Evolutionary conservation across 176 grass and related monocot species (phyloP), one percentile per base, ranked within the genome.

Genomic region (Phragmites australis): DNA sequence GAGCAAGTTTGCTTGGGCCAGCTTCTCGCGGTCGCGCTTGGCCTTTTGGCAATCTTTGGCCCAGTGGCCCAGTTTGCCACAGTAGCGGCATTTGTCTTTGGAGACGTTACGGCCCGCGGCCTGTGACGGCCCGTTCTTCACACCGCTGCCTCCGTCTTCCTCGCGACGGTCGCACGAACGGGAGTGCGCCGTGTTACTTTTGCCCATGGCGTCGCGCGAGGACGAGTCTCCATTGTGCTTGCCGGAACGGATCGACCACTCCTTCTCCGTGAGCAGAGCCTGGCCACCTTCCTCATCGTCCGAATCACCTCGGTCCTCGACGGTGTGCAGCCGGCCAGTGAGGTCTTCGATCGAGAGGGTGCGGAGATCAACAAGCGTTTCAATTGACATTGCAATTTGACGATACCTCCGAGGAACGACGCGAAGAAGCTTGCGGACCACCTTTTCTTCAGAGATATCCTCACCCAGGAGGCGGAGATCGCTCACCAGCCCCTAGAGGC

Each of bases 381-480:
- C 68, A 18, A 70, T 49, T 2, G 68, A 70, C 2, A 70, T 47
- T 0, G 44, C 43, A 13, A 70, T 43, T 29, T 70, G 44, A 2
- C 1, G 12, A 8, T 49, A 49, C 14, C 25, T 6, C 0, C 2
- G 5, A 0, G 44, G 68, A 0, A 49, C 44, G 1, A 70, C 68
- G 0, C 1, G n/a, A 1, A 46, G 19, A 1, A 68, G 5, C 6
- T 68, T 45, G 2, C 19, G 9, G 4, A 68, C 44, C 0, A 49
- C 2, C 5, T 16, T 29, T 1, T 27, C 44, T 0, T 70, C 44
- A 0, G 68, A 0, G 0, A 70, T 18, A 0, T 49, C 45, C 0
- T 48, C 68, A 1, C 44, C 21, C 0, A 70, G 43, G 0, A 15
- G 0, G 2, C 10, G 2, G 0, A 70, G 6, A 5, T 49, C 9